Base-by-base conservation (phyloP, 176 grass and related monocot species). In the Paspalum notatum region DNA sequence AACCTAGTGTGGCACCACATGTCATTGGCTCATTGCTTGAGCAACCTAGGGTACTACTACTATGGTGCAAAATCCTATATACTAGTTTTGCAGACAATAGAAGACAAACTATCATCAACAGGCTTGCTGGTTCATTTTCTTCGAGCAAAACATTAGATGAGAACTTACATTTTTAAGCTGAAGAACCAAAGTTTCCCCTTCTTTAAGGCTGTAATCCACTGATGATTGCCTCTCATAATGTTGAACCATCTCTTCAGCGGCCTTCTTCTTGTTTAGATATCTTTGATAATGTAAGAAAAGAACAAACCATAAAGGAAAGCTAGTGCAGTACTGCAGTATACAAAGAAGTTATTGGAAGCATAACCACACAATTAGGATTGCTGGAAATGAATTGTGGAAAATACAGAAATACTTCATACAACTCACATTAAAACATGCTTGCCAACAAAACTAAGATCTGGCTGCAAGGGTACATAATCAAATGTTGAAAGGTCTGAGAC, bases 121-220 rank as follows among this genome's bases (percentile, higher is more conserved):
- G 67, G 37, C 6, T 63, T 18, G 78, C n/a, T 55, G 48, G 20
- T 72, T 64, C 21, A 70, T 76, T 81, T 80, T 15, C 1, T 50
- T 49, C 68, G 24, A 81, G 59, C 13, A 69, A 58, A 71, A 54
- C 16, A 47, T 55, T 24, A 5, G 48, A 68, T 20, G 21, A 15
- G 77, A 80, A 42, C 90, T 93, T 90, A 99, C 92, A 86, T 91
- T 99, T 88, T 95, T 99, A 5, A 99, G 78, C 42, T 99, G 92
- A 60, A 99, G 91, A 84, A 95, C 92, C 85, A 99, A 88, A 63
- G 96, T 99, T 91, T 99, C 96, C 40, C 96, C 96, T 88, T 99
- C 92, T 87, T 99, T 99, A 66, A 99, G 90, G 77, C 96, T 99
- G 57, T 99, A 99, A 82, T 99, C 96, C 72, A 99, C 84, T 72